A percentile compares a stretch with the other conserved stretches of the same genome.
Conservation (phyloP, 2,329 filamentous ascomycete species). For the Pezicula radicicola region DNA sequence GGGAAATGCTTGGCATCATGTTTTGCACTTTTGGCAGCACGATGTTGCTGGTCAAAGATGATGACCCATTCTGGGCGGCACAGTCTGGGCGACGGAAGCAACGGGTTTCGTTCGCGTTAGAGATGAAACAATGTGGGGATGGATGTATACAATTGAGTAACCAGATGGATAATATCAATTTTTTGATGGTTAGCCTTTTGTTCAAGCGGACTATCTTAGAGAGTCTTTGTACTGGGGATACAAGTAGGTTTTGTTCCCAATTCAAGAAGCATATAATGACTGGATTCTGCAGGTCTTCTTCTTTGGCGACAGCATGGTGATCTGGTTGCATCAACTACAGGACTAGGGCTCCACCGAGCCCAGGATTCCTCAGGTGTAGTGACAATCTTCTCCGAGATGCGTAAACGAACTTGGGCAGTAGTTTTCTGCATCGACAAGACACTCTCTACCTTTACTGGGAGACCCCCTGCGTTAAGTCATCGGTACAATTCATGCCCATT, state of each 20-base stretch:
- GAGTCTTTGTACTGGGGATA: slow-evolving; percentile 13
- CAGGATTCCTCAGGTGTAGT: slow-evolving; percentile 5
- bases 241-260: slow-evolving; percentile 5
- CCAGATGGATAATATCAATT: slow-evolving; percentile 5
- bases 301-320: slow-evolving; percentile 17
- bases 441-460: slow-evolving; percentile 37
- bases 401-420: slow-evolving; percentile 7
- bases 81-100: background rate
- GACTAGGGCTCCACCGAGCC: slow-evolving; percentile 13
- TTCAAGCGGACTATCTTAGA: slow-evolving; percentile 14
- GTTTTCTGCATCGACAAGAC: slow-evolving; percentile 30
- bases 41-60: slow-evolving; percentile 2
- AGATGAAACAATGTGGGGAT: slow-evolving; percentile 11
- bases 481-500: slow-evolving; percentile 35
- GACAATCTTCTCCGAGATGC: slow-evolving; percentile 13
- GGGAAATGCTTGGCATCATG: slow-evolving; percentile 14
- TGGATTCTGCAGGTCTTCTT: slow-evolving; percentile 7
- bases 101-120: slow-evolving; percentile 3
- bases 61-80: slow-evolving; percentile 3
- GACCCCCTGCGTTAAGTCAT: slow-evolving; percentile 35
- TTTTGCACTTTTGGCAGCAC: slow-evolving; percentile 7
- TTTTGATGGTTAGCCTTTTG: slow-evolving; percentile 9
- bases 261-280: background rate
- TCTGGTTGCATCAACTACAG: slow-evolving; percentile 11
- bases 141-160: slow-evolving; percentile 11